Percentiles rank a stretch among this genome's conserved stretches.
These are phyloP conservation scores for Asterionellopsis glacialis DNA, from an alignment of 108 stramenopile genomes.

Conservation along the genomic window DNA sequence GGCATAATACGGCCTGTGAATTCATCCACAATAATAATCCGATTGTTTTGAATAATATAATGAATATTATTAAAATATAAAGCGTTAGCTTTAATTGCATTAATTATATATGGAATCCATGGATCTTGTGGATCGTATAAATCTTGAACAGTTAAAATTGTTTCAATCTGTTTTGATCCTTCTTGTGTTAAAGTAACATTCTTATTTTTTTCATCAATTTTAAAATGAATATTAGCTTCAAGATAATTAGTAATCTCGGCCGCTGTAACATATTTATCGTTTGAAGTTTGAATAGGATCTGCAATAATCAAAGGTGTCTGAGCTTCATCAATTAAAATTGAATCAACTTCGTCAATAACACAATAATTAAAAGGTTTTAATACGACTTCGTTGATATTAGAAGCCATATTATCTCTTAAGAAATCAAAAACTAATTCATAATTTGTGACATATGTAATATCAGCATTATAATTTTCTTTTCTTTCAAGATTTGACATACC, in stretches of 20 bases:
- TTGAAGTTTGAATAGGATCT: slow-evolving; percentile 9
- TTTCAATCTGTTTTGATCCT: slow-evolving; percentile 26
- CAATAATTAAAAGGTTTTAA: slow-evolving; percentile 15
- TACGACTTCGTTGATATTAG: slow-evolving; percentile 5
- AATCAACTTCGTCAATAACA: slow-evolving; percentile 20
- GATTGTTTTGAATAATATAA: slow-evolving; percentile 31
- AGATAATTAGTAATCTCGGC: slow-evolving; percentile 15
- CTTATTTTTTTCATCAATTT: slow-evolving; percentile 22
- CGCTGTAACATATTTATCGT: slow-evolving; percentile 13
- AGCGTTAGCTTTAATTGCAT: slow-evolving; percentile 27
- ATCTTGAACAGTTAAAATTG: slow-evolving; percentile 23
- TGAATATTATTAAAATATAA: slow-evolving; percentile 31
- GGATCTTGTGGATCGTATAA: slow-evolving; percentile 24
- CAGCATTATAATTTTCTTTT: slow-evolving; percentile 7
- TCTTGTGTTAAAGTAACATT: slow-evolving; percentile 20
- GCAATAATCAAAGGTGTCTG: slow-evolving; percentile 3
- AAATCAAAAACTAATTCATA: slow-evolving; percentile 8
- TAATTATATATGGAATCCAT: slow-evolving; percentile 30
- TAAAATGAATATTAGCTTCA: slow-evolving; percentile 8
- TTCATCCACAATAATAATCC: slow-evolving; percentile 30
- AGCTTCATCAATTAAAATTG: slow-evolving; percentile 21
- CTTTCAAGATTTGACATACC: slow-evolving; percentile 1
- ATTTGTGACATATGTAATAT: slow-evolving; percentile 15
- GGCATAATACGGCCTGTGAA: slow-evolving; percentile 31
- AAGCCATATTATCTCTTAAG: slow-evolving; percentile 8